Evolutionary conservation across 2,329 filamentous ascomycete species (phyloP).

Genomic region (Magnaporthiopsis incrustans): DNA sequence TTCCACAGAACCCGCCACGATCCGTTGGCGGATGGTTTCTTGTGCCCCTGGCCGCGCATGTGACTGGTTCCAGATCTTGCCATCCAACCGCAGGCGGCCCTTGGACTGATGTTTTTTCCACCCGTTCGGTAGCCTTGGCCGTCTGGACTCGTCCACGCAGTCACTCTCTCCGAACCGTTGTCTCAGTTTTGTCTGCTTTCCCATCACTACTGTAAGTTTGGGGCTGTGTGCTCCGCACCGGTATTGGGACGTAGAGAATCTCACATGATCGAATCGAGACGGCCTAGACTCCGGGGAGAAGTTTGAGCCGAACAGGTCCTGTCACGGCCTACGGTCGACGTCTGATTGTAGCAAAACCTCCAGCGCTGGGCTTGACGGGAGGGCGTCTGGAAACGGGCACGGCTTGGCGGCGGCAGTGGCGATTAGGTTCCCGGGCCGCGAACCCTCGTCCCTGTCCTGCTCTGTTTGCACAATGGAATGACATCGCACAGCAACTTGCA

Average conservation of each 20-base stretch:
- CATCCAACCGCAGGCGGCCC: neutral
- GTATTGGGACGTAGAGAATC: neutral
- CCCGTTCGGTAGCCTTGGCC: neutral
- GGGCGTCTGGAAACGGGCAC: neutral
- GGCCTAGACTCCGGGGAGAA: neutral
- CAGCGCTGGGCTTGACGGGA: too few relatives aligned
- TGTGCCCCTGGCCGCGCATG: neutral
- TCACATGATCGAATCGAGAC: neutral
- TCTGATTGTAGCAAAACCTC: neutral
- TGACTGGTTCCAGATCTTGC: neutral
- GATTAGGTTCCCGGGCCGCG: neutral
- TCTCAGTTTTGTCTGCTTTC: neutral
- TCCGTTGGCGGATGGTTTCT: neutral
- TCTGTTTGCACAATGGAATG: neutral
- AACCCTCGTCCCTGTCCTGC: neutral
- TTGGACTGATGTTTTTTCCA: neutral
- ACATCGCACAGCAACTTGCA: too few relatives aligned
- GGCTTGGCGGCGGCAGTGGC: neutral
- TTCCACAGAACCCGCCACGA: neutral
- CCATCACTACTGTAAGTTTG: neutral
- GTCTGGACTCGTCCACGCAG: neutral
- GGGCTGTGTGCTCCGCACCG: too few relatives aligned
- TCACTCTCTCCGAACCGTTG: neutral
- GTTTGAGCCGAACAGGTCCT: neutral
- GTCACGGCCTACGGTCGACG: neutral